Percentiles rank a stretch among this genome's conserved stretches.
Evolutionary conservation across 768 basidiomycete species (phyloP).

Genomic region (Coprinellus aureogranulatus): DNA sequence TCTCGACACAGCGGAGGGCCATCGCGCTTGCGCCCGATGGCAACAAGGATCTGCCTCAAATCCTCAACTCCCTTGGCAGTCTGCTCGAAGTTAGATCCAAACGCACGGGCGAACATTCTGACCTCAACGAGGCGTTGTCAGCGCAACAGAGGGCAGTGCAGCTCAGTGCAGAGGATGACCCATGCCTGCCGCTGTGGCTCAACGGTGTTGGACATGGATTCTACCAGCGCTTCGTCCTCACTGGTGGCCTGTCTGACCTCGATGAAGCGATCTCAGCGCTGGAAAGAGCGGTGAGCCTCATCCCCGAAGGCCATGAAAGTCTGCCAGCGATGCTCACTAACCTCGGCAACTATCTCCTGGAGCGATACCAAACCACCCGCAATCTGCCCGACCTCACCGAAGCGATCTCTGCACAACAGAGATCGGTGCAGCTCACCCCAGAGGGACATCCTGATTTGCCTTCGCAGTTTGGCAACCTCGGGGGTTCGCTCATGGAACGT

Average conservation of each 20-base stretch:
- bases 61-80: conserved; percentile 10
- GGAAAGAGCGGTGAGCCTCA: neutral
- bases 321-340: neutral
- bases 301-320: neutral
- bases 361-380: conserved; percentile 8
- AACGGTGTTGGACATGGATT: neutral
- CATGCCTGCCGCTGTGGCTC: neutral
- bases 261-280: too few relatives aligned
- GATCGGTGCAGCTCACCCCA: neutral
- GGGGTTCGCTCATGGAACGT: neutral
- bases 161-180: neutral
- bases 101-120: neutral
- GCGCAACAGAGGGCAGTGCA: neutral
- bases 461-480: neutral
- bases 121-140: neutral
- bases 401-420: neutral
- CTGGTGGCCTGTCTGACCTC: too few relatives aligned
- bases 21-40: conserved; percentile 7
- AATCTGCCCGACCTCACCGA: conserved; percentile 5
- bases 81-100: conserved; percentile 10
- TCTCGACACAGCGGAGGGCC: conserved; percentile 5
- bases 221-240: too few relatives aligned
- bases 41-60: conserved; percentile 1
- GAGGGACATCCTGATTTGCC: neutral
- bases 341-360: conserved; percentile 13